phyloP scores from a whole-genome alignment of 495 filamentous ascomycete genomes.

The Talaromyces proteolyticus region DNA sequence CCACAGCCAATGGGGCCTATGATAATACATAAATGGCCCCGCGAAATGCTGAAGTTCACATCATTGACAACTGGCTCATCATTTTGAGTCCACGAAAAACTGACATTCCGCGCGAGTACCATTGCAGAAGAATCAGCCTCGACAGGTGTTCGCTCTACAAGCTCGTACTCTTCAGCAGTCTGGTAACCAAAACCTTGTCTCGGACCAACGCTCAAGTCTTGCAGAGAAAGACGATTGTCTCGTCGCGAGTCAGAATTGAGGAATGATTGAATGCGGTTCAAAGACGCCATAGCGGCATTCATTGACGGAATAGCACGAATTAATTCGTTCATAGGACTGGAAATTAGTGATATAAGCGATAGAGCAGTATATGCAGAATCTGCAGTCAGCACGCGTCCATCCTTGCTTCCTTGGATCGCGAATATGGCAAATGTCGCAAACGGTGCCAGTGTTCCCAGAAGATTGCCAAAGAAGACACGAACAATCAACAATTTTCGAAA shows the following conservation, averaged over 20 bases:
- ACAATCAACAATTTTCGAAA: slow-evolving; percentile 39
- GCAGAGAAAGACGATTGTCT: slow-evolving; percentile 2
- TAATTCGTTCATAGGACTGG: slow-evolving; percentile 6
- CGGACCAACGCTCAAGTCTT: background rate
- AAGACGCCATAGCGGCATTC: slow-evolving; percentile 8
- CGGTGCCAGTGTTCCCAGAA: background rate
- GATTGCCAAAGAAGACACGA: background rate
- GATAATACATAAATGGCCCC: slow-evolving; percentile 23
- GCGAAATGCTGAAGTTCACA: slow-evolving; percentile 31
- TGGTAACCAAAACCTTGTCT: background rate
- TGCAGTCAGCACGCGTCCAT: slow-evolving; percentile 48
- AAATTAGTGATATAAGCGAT: slow-evolving; percentile 51
- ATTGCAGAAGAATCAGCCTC: background rate
- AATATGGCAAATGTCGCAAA: slow-evolving; percentile 1
- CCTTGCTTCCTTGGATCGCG: background rate
- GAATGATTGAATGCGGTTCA: slow-evolving; percentile 10
- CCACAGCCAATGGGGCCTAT: slow-evolving; percentile 23
- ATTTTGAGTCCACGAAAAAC: slow-evolving; percentile 44
- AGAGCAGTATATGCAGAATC: slow-evolving; percentile 82
- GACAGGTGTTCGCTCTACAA: background rate
- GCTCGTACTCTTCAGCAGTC: background rate
- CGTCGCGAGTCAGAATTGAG: slow-evolving; percentile 9
- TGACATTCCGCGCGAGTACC: slow-evolving; percentile 34
- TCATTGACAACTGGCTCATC: slow-evolving; percentile 37
- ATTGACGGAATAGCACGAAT: slow-evolving; percentile 9